Base-by-base conservation (phyloP, 306 rosid species). In the Astragalus membranaceus region DNA sequence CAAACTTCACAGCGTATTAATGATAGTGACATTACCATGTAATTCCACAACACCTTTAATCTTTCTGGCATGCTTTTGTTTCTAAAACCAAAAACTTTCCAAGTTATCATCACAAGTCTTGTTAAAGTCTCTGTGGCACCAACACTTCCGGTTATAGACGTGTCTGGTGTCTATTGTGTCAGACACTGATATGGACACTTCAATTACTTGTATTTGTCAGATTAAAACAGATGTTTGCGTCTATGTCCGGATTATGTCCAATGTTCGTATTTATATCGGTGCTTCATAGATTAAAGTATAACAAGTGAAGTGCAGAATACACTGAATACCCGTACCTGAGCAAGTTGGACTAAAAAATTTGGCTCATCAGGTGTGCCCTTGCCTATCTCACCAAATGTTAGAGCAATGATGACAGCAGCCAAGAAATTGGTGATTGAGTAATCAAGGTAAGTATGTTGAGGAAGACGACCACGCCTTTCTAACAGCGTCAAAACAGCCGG, bases 381-480 rank as follows among this genome's bases (percentile, higher is more conserved):
- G 63, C 97, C 98, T 30, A 88, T 81, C 88, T 88, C 82, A 68
- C 97, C 96, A 70, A 93, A 78, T 2, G 98, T 87, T 16, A 93
- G 50, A 23, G 97, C 98, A 57, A 88, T 87, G 41, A 93, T 10
- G 2, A 93, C 5, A 75, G 98, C 96, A 39, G 98, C 96, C 73
- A 87, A 67, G 77, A 93, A 60, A 76, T 93, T 93, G n/a, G 96
- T 88, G 77, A 93, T 82, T 0, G 98, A 82, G 69, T 93, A 93
- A 77, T 93, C 98, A 12, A 93, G 97, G 72, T 93, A 93, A 10
- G 96, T 88, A 72, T 93, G 96, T 67, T 93, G 97, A 76, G 97
- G 98, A 75, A 88, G 97, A 69, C 97, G 92, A 7, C 98, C 98
- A 47, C 96, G 81, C 67, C 98, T 80, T 69, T 93, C 97, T 10